Evolutionary conservation across 805 yeast genomes (phyloP).

Genomic region (Lipomyces yamadae): DNA sequence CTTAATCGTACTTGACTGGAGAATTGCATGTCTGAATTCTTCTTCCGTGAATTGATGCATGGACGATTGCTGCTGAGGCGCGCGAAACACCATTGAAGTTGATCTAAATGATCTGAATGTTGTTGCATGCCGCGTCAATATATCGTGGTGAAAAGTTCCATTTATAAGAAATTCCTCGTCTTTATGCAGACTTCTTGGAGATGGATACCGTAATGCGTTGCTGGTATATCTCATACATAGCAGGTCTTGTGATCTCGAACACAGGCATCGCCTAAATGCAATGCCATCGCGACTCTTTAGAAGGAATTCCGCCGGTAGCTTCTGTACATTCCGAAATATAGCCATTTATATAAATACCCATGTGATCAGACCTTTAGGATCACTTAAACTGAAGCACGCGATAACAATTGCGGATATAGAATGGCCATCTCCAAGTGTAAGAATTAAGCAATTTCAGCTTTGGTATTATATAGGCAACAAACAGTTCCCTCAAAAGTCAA

Average conservation of each 20-base stretch:
- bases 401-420: background rate
- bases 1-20: conserved; percentile 12
- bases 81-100: background rate
- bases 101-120: background rate
- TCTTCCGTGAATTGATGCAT: conserved; percentile 24
- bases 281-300: background rate
- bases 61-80: background rate
- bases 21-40: conserved; percentile 34
- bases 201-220: background rate
- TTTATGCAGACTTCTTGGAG: background rate
- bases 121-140: background rate
- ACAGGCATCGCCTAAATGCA: background rate
- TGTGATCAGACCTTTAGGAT: background rate
- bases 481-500: too few species aligned
- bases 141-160: background rate
- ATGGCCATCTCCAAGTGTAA: background rate
- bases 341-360: background rate
- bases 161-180: background rate
- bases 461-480: too few species aligned
- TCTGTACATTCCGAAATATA: conserved; percentile 1
- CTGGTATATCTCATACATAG: background rate
- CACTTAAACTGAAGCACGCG: background rate
- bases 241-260: background rate
- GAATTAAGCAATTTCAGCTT: too few species aligned
- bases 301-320: background rate